Evolutionary conservation across 2,329 filamentous ascomycete species (phyloP), one percentile per base, ranked within the genome.

Genomic region (Epichloe sibirici): DNA sequence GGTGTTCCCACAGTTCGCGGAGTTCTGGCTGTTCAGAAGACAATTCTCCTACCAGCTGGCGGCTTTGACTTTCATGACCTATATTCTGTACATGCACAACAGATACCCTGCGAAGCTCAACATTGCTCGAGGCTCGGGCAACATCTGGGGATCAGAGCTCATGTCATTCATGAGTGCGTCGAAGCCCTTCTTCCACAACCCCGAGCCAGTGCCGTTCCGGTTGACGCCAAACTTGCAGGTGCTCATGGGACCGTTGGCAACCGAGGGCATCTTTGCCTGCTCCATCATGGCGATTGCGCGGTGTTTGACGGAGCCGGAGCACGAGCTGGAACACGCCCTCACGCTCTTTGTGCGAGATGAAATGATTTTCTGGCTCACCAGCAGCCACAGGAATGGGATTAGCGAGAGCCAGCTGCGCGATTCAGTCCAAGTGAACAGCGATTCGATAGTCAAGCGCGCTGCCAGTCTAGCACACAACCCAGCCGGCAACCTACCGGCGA

Each of bases 21-120:
- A 96, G 62, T 96, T 97, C 75, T 98, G 91, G 90, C 80, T 98
- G 53, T 99, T 99, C 88, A 87, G 93, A 54, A 85, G 90, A 54
- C 90, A 95, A 59, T 95, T 98, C 71, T 87, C 89, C 23, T 96
- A 97, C 74, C 93, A 98, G 70, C 84, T 95, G 56, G 91, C 93
- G 21, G 83, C 90, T 2, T 78, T 97, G 57, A 95, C 93, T 1
- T 98, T 98, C 72, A 95, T 98, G 86, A 97, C 93, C 4, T 98
- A 97, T 66, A 86, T 96, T 54, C 85, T 99, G 73, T 91, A 91
- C 72, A 97, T 98, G 83, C 89, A 91, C 66, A 89, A 89, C 66
- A 87, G 93, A 34, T 95, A 93, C 68, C 94, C 93, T 5, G 89
- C 90, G 69, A 98, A 98, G 76, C 85, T 97, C 68, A 86, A 87